Evolutionary conservation across 179 eudicot genomes (phyloP).

Genomic region (Sideroxylon spinosum): DNA sequence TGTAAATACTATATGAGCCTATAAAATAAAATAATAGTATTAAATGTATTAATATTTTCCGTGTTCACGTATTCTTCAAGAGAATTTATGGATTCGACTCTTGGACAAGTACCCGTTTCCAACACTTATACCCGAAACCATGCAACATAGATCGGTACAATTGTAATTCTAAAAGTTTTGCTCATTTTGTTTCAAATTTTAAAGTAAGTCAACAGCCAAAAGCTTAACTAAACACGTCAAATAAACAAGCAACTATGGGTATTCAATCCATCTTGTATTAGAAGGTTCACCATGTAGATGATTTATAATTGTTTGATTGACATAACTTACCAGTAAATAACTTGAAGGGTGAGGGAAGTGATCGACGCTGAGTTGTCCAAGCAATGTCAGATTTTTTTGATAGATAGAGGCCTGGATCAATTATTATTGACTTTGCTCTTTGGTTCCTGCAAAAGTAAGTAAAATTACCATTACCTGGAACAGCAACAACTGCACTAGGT

Average conservation of each 20-base stretch:
- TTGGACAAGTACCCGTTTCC: no score
- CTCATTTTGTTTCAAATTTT: neutral
- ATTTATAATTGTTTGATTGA: neutral
- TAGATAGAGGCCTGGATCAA: conserved; percentile 89
- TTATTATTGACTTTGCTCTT: conserved; percentile 74
- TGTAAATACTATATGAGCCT: no score
- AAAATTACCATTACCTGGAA: neutral
- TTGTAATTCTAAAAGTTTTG: neutral
- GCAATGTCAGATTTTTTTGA: conserved; percentile 90
- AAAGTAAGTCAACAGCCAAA: neutral
- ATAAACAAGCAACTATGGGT: neutral
- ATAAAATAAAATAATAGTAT: no score
- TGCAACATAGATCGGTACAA: no score
- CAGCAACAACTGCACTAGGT: neutral
- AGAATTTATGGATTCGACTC: no score
- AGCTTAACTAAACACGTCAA: neutral
- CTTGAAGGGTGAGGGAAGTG: conserved; percentile 85
- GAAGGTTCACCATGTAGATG: neutral
- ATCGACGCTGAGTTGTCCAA: conserved; percentile 65
- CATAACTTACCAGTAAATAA: conserved; percentile 73
- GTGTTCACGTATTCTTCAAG: no score
- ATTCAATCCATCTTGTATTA: neutral
- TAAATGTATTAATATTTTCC: no score
- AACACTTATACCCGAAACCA: no score
- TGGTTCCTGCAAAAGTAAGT: conserved; percentile 49